phyloP scores from a whole-genome alignment of 768 basidiomycete species.

The Auricularia heimuer region DNA sequence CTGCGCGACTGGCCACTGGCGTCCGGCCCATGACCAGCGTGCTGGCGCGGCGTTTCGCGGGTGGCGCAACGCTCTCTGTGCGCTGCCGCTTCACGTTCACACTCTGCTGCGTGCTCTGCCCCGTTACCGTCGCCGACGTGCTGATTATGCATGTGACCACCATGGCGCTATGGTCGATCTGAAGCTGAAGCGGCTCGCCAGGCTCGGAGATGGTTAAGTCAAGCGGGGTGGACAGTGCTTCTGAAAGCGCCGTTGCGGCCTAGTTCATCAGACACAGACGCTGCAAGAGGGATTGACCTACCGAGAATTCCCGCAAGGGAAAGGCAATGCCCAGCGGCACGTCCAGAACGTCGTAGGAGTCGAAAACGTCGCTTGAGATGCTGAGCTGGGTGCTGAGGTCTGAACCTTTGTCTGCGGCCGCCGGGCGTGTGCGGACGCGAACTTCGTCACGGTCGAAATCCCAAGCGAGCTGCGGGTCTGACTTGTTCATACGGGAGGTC shows the following conservation, averaged over 20 bases:
- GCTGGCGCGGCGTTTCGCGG: constrained; percentile 5
- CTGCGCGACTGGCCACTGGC: constrained; percentile 15
- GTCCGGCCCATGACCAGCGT: constrained; percentile 5
- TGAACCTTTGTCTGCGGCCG: constrained; percentile 58
- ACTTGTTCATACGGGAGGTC: constrained; percentile 46
- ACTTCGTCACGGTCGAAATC: constrained; percentile 63
- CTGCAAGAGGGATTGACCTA: constrained; percentile 22
- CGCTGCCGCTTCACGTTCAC: constrained; percentile 19
- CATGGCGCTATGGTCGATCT: constrained; percentile 50
- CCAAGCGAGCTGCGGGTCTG: constrained; percentile 76
- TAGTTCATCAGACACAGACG: constrained; percentile 19
- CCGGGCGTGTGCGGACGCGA: constrained; percentile 56
- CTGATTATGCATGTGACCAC: constrained; percentile 58
- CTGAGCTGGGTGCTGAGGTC: constrained; percentile 68
- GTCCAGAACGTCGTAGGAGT: constrained; percentile 55
- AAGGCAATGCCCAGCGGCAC: constrained; percentile 64
- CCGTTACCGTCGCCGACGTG: constrained; percentile 50
- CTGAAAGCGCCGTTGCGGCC: constrained; percentile 76
- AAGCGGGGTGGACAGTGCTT: constrained; percentile 52
- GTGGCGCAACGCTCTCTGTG: not conserved
- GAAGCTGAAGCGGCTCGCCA: constrained; percentile 63
- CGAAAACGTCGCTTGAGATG: constrained; percentile 73
- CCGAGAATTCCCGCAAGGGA: constrained; percentile 78
- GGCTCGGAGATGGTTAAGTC: constrained; percentile 72
- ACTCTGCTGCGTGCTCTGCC: not conserved